Conservation (phyloP, 2,329 filamentous ascomycete genomes). For the Aspergillus ruber region DNA sequence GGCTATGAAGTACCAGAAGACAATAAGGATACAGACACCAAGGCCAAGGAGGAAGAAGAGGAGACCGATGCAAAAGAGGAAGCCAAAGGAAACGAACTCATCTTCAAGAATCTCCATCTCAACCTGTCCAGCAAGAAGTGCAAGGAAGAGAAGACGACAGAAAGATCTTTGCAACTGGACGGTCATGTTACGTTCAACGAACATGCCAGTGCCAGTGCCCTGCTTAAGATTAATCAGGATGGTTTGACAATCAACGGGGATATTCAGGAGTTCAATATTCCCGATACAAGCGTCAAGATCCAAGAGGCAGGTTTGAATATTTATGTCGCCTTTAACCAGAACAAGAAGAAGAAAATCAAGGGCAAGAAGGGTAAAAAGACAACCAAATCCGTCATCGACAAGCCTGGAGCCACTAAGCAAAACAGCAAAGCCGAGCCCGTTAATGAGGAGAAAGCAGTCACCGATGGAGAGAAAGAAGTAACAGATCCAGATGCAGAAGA, state of each 20-base stretch:
- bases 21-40: background rate
- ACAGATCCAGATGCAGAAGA: background rate
- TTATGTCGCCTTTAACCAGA: background rate
- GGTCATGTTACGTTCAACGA: background rate
- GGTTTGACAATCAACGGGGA: background rate
- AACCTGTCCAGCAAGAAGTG: background rate
- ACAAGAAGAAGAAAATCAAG: background rate
- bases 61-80: background rate
- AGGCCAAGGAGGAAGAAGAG: background rate
- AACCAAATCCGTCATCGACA: background rate
- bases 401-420: background rate
- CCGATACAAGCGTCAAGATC: background rate
- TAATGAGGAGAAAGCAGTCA: background rate
- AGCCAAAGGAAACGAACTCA: background rate
- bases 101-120: background rate
- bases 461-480: background rate
- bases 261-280: background rate
- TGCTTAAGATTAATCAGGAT: background rate
- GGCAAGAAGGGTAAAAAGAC: background rate
- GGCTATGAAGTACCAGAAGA: background rate
- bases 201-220: background rate
- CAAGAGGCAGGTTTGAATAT: background rate
- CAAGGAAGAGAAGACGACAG: background rate
- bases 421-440: background rate
- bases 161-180: background rate